Percentiles rank a stretch among this genome's conserved stretches.
phyloP scores from a whole-genome alignment of 139 green algal genomes.

The Edaphochlamys debaryana region DNA sequence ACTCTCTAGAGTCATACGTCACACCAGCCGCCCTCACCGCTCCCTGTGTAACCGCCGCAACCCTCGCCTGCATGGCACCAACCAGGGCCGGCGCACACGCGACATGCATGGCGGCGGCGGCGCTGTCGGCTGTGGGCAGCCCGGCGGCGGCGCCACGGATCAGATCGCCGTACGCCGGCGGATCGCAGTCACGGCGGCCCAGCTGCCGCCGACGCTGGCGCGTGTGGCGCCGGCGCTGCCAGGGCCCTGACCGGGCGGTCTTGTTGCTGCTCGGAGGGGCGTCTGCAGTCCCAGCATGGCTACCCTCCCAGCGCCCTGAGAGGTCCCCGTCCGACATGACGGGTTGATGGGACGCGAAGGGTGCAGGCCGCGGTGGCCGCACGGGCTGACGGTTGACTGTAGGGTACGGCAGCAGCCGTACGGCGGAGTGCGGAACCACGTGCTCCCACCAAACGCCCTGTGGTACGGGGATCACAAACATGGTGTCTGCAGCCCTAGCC shows the following conservation, averaged over 20 bases:
- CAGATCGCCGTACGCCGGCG: not conserved
- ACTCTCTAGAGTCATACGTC: no score
- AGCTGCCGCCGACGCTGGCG: not conserved
- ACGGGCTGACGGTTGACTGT: not conserved
- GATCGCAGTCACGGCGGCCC: no score
- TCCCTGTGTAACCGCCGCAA: not conserved
- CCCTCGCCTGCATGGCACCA: not conserved
- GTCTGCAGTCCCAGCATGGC: no score
- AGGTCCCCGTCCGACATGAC: no score
- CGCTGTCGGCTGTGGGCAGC: constrained; percentile 20
- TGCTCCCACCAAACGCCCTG: constrained; percentile 41
- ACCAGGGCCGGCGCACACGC: not conserved
- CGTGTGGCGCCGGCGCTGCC: no score
- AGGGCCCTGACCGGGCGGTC: no score
- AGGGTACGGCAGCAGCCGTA: no score
- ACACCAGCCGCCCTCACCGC: not conserved
- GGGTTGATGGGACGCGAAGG: no score
- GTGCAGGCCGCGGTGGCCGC: no score
- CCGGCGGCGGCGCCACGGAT: constrained; percentile 1
- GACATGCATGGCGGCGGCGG: constrained; percentile 5
- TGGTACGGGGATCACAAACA: not conserved
- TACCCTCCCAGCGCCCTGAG: no score
- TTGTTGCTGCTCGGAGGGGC: no score
- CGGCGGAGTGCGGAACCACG: not conserved
- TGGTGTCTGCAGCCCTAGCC: no score